Conservation (phyloP, 257 asterid species). For the Orobanche coerulescens region DNA sequence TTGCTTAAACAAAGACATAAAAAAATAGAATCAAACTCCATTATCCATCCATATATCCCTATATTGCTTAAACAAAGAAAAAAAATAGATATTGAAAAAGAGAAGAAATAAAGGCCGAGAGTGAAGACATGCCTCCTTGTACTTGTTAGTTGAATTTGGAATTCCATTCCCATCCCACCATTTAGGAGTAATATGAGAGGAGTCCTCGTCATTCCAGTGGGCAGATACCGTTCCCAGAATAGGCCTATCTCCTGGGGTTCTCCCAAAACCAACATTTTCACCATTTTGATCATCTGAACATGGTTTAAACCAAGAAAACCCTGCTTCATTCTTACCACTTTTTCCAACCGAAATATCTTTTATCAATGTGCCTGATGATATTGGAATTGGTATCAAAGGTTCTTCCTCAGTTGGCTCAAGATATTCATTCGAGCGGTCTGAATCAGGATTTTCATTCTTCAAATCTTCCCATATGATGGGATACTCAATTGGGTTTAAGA, state of each 20-base stretch:
- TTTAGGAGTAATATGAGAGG: slow-evolving; percentile 48
- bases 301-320: slow-evolving; percentile 49
- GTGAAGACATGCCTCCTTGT: slow-evolving; percentile 89
- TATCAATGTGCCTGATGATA: slow-evolving; percentile 10
- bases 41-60: too few species aligned
- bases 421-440: slow-evolving; percentile 28
- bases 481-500: slow-evolving; percentile 39
- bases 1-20: too few species aligned
- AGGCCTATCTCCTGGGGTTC: slow-evolving; percentile 74
- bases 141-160: slow-evolving; percentile 81
- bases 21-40: too few species aligned
- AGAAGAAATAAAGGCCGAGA: too few species aligned
- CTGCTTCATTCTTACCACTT: slow-evolving; percentile 33
- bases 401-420: slow-evolving; percentile 24
- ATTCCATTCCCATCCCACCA: slow-evolving; percentile 88
- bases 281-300: slow-evolving; percentile 24
- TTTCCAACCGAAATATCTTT: slow-evolving; percentile 29
- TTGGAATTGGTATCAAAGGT: slow-evolving; percentile 19
- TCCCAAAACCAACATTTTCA: slow-evolving; percentile 25
- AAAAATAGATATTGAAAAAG: too few species aligned
- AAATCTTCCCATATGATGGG: slow-evolving; percentile 32
- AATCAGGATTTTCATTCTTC: slow-evolving; percentile 16
- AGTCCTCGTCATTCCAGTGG: slow-evolving; percentile 64
- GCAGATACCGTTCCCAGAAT: slow-evolving; percentile 76
- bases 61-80: too few species aligned